Percentiles rank a stretch among this genome's conserved stretches.
Evolutionary conservation across 2,329 filamentous ascomycete genomes (phyloP).

Genomic region (Trichoderma pleuroti): DNA sequence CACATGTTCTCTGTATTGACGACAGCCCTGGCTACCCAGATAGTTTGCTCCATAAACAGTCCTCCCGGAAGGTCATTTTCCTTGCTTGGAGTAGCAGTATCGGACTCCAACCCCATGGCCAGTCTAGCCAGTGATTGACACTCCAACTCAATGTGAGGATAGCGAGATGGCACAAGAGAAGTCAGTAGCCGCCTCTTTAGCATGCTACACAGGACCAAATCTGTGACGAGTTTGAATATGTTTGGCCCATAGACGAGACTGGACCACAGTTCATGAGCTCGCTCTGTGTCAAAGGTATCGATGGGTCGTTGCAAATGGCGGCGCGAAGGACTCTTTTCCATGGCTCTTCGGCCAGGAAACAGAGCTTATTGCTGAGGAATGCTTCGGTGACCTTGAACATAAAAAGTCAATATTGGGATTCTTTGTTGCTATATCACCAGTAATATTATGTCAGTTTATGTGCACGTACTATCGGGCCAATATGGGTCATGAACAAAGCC

Average conservation of each 20-base stretch:
- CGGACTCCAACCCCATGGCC: neutral
- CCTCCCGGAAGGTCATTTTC: neutral
- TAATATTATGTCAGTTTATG: neutral
- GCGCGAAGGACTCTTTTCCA: neutral
- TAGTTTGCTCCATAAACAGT: neutral
- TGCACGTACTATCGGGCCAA: neutral
- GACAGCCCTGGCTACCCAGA: neutral
- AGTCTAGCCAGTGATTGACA: neutral
- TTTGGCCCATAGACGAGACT: neutral
- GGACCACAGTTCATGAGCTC: neutral
- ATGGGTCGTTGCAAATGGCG: neutral
- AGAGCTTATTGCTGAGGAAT: neutral
- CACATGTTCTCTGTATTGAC: neutral
- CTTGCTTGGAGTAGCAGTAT: neutral
- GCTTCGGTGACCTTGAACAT: neutral
- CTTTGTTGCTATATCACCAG: neutral
- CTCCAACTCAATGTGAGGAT: neutral
- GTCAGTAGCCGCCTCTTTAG: neutral
- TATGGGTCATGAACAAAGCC: conserved; percentile 7
- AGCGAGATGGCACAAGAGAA: neutral
- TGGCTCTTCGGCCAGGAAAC: neutral
- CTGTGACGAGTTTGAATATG: neutral
- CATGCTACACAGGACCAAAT: neutral
- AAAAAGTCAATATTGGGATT: neutral
- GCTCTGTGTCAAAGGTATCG: neutral